These are phyloP conservation scores for Cladophialophora psammophila DNA, from an alignment of 2,329 filamentous ascomycete genomes.

Conservation along the genomic window DNA sequence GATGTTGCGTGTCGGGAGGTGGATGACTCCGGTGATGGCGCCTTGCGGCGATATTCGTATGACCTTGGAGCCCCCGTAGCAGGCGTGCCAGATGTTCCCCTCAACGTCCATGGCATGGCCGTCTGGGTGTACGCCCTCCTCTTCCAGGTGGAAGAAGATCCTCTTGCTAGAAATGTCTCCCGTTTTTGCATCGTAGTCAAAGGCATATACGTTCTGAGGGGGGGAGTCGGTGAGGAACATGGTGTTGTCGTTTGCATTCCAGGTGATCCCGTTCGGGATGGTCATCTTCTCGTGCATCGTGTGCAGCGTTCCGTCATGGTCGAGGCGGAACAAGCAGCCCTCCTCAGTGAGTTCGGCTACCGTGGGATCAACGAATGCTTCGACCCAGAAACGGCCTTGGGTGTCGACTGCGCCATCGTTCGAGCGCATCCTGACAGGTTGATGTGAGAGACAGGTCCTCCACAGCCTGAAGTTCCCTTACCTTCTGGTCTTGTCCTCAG, in stretches of 20 bases:
- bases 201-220: constrained; percentile 72
- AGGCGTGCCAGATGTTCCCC: constrained; percentile 86
- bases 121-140: constrained; percentile 71
- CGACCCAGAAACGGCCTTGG: constrained; percentile 82
- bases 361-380: constrained; percentile 83
- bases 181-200: constrained; percentile 72
- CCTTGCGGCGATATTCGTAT: constrained; percentile 75
- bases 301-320: constrained; percentile 64
- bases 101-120: constrained; percentile 84
- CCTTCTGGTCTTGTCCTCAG: constrained; percentile 56
- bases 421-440: constrained; percentile 59
- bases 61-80: constrained; percentile 80
- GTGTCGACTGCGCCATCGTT: constrained; percentile 87
- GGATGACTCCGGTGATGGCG: constrained; percentile 75
- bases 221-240: constrained; percentile 87
- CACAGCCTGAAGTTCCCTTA: constrained; percentile 38
- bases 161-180: constrained; percentile 73
- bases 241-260: constrained; percentile 74
- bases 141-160: constrained; percentile 74
- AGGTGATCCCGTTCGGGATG: constrained; percentile 86
- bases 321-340: constrained; percentile 78
- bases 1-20: constrained; percentile 77
- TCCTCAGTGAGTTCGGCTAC: constrained; percentile 58
- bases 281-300: constrained; percentile 69
- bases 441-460: constrained; percentile 21